Base-by-base conservation (phyloP, 176 grass and related monocot species). In the Lolium perenne region DNA sequence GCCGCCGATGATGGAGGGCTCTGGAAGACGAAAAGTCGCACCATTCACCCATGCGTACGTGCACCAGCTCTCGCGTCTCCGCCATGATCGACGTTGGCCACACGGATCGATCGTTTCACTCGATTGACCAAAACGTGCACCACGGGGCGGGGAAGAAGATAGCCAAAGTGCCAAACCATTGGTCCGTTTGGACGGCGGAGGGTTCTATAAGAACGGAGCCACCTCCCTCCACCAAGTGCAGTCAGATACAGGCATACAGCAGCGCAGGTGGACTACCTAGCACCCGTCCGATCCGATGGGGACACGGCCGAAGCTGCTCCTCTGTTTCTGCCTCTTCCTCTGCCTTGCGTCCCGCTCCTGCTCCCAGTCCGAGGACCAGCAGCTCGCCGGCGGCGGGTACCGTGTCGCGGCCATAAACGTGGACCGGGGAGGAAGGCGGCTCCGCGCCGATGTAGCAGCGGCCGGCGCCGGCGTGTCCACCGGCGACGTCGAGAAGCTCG, bases 371-470 rank as follows among this genome's bases (percentile, higher is more conserved):
- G 15, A 82, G 18, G 50, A 56, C 9, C 0, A 43, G 32, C 25
- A 3, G 40, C 21, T 73, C 50, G 43, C 47, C 60, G 86, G 67
- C 67, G 50, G 53, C 15, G 86, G 79, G 15, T 88, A 83, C 45
- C 40, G 81, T 12, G 29, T 88, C 14, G 12, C 22, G 14, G 61
- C 70, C n/a, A 26, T 83, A 0, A 11, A 14, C 1, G 65, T 43
- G 15, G 53, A 82, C 58, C 3, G 15, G 15, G 32, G 69, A 54
- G 69, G 45, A 16, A 54, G 74, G 21, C 82, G 79, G 25, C 80
- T 83, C 53, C 47, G 58, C 4, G 86, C 86, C 7, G 54, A 88
- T 46, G 47, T 51, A 1, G 20, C 4, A 3, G 23, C 65, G 22
- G 20, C 63, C 60, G 5, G 3, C 56, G 57, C 1, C 12, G 77